phyloP scores from a whole-genome alignment of 139 green algal genomes.

The Auxenochlorella protothecoides region DNA sequence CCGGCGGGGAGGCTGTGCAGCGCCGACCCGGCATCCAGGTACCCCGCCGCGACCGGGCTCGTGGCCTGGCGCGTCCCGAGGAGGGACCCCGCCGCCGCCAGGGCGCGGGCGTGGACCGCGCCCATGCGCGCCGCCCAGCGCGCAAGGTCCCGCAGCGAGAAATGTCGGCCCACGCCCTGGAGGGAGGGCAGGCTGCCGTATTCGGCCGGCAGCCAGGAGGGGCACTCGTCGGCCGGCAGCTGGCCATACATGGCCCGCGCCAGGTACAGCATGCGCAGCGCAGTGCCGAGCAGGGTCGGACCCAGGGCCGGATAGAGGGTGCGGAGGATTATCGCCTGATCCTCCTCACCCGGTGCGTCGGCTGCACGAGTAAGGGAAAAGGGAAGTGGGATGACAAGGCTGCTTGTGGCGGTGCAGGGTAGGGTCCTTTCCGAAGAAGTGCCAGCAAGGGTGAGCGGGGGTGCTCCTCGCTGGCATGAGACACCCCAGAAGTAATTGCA shows the following conservation, averaged over 20 bases:
- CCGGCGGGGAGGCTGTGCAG: too few species aligned
- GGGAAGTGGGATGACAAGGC: too few species aligned
- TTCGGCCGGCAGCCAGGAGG: too few species aligned
- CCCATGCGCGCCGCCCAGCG: slow-evolving; percentile 75
- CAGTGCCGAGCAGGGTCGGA: slow-evolving; percentile 49
- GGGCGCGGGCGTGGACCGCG: not conserved
- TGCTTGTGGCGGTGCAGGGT: too few species aligned
- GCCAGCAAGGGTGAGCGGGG: too few species aligned
- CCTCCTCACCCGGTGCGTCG: slow-evolving; percentile 31
- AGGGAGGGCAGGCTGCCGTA: too few species aligned
- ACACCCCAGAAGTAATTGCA: too few species aligned
- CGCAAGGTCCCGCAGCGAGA: slow-evolving; percentile 65
- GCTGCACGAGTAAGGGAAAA: slow-evolving; percentile 12
- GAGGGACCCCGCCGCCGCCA: not conserved
- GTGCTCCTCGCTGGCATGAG: too few species aligned
- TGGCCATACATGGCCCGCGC: slow-evolving; percentile 42
- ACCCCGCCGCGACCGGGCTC: too few species aligned
- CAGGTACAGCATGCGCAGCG: slow-evolving; percentile 44
- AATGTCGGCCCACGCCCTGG: slow-evolving; percentile 41
- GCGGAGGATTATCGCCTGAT: slow-evolving; percentile 66
- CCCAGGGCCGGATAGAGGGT: slow-evolving; percentile 41
- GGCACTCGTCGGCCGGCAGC: too few species aligned
- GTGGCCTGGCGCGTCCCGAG: not conserved
- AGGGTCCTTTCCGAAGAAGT: too few species aligned
- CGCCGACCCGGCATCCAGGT: too few species aligned